Base-by-base conservation (phyloP, 2,329 filamentous ascomycete species). In the Aphanoascus verrucosus region DNA sequence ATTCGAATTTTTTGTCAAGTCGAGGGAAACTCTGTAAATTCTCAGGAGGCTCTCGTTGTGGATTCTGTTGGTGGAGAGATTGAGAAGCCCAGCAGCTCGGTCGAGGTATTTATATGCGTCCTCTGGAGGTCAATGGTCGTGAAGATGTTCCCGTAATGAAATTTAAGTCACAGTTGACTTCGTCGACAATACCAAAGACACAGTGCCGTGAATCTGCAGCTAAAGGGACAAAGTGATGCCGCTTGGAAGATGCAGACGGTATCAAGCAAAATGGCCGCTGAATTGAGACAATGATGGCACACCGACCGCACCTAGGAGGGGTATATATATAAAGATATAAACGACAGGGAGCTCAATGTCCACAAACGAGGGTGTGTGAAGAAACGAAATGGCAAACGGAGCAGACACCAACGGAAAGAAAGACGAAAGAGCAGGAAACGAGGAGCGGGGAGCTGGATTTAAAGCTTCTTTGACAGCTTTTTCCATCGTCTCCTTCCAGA, bases 391-490 rank as follows among this genome's bases (percentile, higher is more conserved):
- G 19, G n/a, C 4, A 28, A 38, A 44, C 9, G 15, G 23, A 46
- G 9, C 28, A 4, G 17, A 9, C 12, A 15, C n/a, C 8, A 14
- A 50, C n/a, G n/a, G 28, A 20, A 49, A n/a, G 23, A 44, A 17
- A 37, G 49, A 15, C 35, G 31, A 44, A 11, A 28, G 11, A 42
- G 12, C 6, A 11, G 19, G n/a, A 42, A 14, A 17, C n/a, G 17
- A 17, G 17, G 49, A 23, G n/a, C 12, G 17, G 12, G 28, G 41
- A 43, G 49, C 49, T 43, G 38, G 44, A 44, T 51, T 43, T 51
- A 51, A 51, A 49, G 34, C 28, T 38, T 40, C 34, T 28, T 6
- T 40, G 19, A 40, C 23, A 28, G 3, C 7, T 28, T 49, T 37
- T 20, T 49, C 17, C 46, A 28, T 15, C 15, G 15, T 32, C n/a